A percentile compares a stretch with the other conserved stretches of the same genome.
Evolutionary conservation across 768 basidiomycete species (phyloP).

Genomic region (Mycena rebaudengoi): DNA sequence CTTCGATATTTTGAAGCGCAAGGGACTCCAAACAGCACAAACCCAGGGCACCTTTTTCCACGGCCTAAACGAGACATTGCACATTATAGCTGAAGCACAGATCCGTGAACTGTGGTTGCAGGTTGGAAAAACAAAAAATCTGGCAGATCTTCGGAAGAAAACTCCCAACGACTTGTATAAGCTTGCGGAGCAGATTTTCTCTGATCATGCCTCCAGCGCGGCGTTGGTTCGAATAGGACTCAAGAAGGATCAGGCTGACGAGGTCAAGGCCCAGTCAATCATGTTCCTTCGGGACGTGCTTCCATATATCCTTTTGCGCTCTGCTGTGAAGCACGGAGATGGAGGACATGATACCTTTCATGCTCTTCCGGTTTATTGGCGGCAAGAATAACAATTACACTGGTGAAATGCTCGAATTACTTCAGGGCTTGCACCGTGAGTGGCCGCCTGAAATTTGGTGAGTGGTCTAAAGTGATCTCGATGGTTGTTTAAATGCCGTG

Average conservation of each 20-base stretch:
- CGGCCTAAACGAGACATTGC: constrained; percentile 44
- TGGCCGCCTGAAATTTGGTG: constrained; percentile 41
- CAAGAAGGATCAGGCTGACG: constrained; percentile 34
- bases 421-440: constrained; percentile 39
- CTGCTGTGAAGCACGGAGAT: constrained; percentile 49
- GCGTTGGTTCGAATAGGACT: constrained; percentile 32
- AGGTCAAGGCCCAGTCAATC: constrained; percentile 34
- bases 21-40: constrained; percentile 32
- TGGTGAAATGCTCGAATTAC: constrained; percentile 42
- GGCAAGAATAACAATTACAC: constrained; percentile 45
- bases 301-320: constrained; percentile 43
- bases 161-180: neutral
- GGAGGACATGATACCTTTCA: constrained; percentile 40
- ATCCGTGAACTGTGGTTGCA: constrained; percentile 42
- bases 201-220: constrained; percentile 38
- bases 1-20: constrained; percentile 40
- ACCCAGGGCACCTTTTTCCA: constrained; percentile 45
- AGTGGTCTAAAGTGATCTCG: constrained; percentile 1
- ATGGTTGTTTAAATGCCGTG: neutral
- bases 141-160: constrained; percentile 35
- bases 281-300: constrained; percentile 48
- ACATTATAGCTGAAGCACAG: constrained; percentile 47
- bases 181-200: constrained; percentile 37
- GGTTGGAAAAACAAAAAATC: constrained; percentile 29
- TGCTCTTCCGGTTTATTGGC: constrained; percentile 44